Percentiles rank a stretch among this genome's conserved stretches.
Conservation (phyloP, 2,329 filamentous ascomycete genomes). For the Samsoniella hepiali region DNA sequence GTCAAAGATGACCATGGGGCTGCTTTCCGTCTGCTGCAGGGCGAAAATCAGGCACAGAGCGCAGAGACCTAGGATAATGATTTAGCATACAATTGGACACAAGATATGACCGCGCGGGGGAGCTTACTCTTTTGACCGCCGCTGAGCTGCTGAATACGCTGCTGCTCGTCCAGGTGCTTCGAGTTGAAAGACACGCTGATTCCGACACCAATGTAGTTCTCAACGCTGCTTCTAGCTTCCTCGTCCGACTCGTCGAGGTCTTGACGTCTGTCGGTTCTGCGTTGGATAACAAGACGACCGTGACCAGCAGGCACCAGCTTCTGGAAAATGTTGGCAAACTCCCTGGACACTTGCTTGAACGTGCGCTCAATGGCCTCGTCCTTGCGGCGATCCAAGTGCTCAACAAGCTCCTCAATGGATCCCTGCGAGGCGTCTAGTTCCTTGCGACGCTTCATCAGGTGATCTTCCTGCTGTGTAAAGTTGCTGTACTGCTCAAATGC, state of each 20-base stretch:
- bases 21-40: slow-evolving; percentile 96
- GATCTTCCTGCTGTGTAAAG: slow-evolving; percentile 89
- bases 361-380: slow-evolving; percentile 98
- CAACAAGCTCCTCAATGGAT: slow-evolving; percentile 89
- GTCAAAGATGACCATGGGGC: slow-evolving; percentile 98
- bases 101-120: neutral
- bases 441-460: slow-evolving; percentile 75
- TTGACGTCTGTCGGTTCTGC: slow-evolving; percentile 71
- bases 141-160: slow-evolving; percentile 93
- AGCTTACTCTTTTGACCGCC: slow-evolving; percentile 93
- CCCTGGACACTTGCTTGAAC: slow-evolving; percentile 94
- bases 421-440: slow-evolving; percentile 83
- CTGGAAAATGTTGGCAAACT: slow-evolving; percentile 91
- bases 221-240: slow-evolving; percentile 69
- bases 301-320: slow-evolving; percentile 92
- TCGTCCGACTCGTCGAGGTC: slow-evolving; percentile 62
- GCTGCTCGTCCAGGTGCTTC: slow-evolving; percentile 91
- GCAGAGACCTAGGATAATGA: slow-evolving; percentile 65
- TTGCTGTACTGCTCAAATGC: slow-evolving; percentile 98
- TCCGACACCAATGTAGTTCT: slow-evolving; percentile 94
- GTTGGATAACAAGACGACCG: slow-evolving; percentile 87
- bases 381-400: slow-evolving; percentile 89
- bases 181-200: slow-evolving; percentile 99
- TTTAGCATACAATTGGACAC: slow-evolving; percentile 21
- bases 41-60: slow-evolving; percentile 97